phyloP scores from a whole-genome alignment of 352 stramenopile species.

The Thraustochytrium sp. region DNA sequence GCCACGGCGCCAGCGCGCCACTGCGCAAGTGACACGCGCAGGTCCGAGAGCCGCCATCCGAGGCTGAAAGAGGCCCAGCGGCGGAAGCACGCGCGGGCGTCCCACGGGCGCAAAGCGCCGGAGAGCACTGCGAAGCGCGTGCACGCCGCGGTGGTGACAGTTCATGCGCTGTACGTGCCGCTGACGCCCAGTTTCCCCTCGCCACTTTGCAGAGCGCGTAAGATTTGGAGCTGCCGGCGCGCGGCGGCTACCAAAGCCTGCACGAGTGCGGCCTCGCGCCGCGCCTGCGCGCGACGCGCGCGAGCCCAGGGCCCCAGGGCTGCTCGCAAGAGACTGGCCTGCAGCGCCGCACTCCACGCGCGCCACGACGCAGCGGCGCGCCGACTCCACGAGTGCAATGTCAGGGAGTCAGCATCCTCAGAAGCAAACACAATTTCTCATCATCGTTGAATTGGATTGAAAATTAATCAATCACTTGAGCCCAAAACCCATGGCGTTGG shows the following conservation, averaged over 20 bases:
- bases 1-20: background rate
- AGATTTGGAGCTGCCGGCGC: background rate
- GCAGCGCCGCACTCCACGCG: too few relatives aligned
- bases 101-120: background rate
- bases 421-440: too few relatives aligned
- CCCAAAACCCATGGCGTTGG: conserved; percentile 72
- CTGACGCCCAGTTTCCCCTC: background rate
- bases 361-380: too few relatives aligned
- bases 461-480: conserved; percentile 55
- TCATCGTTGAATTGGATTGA: too few relatives aligned
- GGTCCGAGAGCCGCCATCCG: background rate
- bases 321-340: too few relatives aligned
- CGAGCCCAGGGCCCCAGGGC: too few relatives aligned
- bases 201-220: background rate
- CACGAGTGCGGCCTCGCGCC: too few relatives aligned
- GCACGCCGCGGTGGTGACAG: background rate
- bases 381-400: too few relatives aligned
- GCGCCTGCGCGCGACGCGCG: too few relatives aligned
- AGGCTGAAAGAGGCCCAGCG: background rate
- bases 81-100: background rate
- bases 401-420: too few relatives aligned
- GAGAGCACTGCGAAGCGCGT: background rate
- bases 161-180: background rate
- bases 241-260: too few relatives aligned
- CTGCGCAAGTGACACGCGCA: background rate